Evolutionary conservation across 2,329 filamentous ascomycete species (phyloP), one percentile per base, ranked within the genome.

Genomic region (Microsporum canis): DNA sequence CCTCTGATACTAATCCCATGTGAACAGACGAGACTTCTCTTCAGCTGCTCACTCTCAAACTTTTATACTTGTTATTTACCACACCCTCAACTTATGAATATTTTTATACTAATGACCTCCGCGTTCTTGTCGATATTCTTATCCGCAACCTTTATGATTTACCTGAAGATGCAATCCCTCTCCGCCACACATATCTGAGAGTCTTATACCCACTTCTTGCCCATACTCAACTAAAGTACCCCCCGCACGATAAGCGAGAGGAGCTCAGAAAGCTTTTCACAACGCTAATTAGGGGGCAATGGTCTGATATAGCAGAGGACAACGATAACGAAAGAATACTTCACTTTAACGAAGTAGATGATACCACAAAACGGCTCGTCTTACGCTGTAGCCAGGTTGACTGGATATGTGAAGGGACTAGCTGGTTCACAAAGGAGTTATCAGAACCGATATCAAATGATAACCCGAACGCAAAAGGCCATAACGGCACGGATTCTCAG

Each of bases 71-170:
- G 39, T 82, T 99, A 7, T 99, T 99, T 75, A 96, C 91, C 3
- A 97, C 90, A 7, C 85, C 85, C 61, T 84, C 88, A 14, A 99
- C 94, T 0, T 90, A 94, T 72, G 94, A 99, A 75, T 99, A 97
- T 75, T 99, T 99, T 71, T 99, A 97, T 74, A 96, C 91, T 33
- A 99, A 99, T 71, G 94, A 99, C 70, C 80, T 99, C 34, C 88
- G 90, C 62, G 94, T 99, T 3, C 82, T 99, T 14, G 81, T 97
- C 55, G 94, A 99, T 70, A 94, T 99, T 65, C 91, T 99, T 62
- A 89, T 99, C 63, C 88, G 94, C 49, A 99, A 99, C 69, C 80
- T 99, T n/a, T 85, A 97, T 68, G 94, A 99, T 71, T 80, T 99
- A 6, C 94, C 95, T 0, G 87, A 92, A 68, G 92, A 96, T 71